Percentiles rank a stretch among this genome's conserved stretches.
Conservation (phyloP, 2,329 filamentous ascomycete species). For the Magnaporthales sp. region DNA sequence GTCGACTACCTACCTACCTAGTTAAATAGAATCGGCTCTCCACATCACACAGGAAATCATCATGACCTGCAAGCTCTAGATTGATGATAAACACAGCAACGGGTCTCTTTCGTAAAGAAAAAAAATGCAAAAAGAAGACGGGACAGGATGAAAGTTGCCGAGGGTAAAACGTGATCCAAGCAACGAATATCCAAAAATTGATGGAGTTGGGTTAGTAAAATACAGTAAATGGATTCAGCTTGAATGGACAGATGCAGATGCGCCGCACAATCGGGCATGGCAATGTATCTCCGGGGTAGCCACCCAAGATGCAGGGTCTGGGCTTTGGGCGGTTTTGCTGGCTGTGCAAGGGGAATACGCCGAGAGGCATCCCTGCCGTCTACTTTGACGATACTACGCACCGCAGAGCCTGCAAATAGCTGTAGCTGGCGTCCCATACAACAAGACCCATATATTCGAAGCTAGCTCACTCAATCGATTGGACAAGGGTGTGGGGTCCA, state of each 20-base stretch:
- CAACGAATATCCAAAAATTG: neutral
- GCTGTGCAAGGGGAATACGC: constrained; percentile 23
- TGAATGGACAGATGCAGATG: neutral
- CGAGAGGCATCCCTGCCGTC: neutral
- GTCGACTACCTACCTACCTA: too few relatives aligned
- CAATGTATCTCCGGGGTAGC: constrained; percentile 4
- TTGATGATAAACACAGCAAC: neutral
- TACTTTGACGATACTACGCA: neutral
- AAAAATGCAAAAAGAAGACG: neutral
- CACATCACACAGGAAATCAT: neutral
- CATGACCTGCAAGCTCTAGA: neutral
- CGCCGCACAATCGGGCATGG: neutral
- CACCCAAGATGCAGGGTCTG: constrained; percentile 4
- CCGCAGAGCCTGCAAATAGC: neutral
- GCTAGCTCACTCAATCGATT: neutral
- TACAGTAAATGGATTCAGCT: neutral
- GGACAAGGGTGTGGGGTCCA: neutral
- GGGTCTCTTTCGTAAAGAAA: neutral
- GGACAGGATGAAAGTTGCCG: neutral
- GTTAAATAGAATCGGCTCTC: neutral
- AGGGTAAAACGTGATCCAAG: neutral
- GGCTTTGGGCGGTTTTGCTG: constrained; percentile 18
- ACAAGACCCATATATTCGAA: neutral
- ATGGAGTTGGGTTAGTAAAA: neutral
- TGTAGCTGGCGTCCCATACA: neutral